Base-by-base conservation (phyloP, 1,284 basidiomycete species). In the Fomes fomentarius region DNA sequence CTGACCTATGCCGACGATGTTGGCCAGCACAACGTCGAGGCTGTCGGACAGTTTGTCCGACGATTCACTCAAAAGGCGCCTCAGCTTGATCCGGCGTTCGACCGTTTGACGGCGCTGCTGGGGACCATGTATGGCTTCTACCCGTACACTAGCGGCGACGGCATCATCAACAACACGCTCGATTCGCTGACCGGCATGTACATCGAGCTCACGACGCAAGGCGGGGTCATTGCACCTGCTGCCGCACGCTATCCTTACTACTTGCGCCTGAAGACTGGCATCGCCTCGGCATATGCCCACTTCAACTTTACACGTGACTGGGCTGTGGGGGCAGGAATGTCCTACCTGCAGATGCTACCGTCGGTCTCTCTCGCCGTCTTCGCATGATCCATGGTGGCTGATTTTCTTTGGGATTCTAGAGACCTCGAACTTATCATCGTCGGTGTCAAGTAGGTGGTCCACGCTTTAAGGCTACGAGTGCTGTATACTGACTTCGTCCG, bases 1-100 rank as follows among this genome's bases (percentile, higher is more conserved):
- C 24, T 54, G 17, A 40, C 46, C 2, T 58, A 56, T 26, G 42
- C 50, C 46, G 60, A 61, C 35, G 60, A 61, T 47, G 46, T 58
- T 14, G 52, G 58, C 7, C 31, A 47, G 12, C 48, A 52, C 35
- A 50, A 60, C 33, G 43, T 54, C 21, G 54, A 56, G 12, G 54
- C 48, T 1, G 26, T 60, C 15, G 51, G 41, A 0, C 37, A 56
- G 25, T 60, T 54, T 45, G 52, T 48, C 6, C 51, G 35, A 15
- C 50, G 58, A n/a, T 52, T 57, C 28, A 45, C 48, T 25, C 43
- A 47, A 15, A 45, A 50, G 0, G 40, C 53, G 42, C 31, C 45
- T 3, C 37, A 58, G 21, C 52, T 45, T 1, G 41, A 55, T 26
- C 41, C 51, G 3, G 56, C 49, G 12, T 30, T 61, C 9, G 54